Base-by-base conservation (phyloP, 345 rosid species). In the Lepidium didymum region DNA sequence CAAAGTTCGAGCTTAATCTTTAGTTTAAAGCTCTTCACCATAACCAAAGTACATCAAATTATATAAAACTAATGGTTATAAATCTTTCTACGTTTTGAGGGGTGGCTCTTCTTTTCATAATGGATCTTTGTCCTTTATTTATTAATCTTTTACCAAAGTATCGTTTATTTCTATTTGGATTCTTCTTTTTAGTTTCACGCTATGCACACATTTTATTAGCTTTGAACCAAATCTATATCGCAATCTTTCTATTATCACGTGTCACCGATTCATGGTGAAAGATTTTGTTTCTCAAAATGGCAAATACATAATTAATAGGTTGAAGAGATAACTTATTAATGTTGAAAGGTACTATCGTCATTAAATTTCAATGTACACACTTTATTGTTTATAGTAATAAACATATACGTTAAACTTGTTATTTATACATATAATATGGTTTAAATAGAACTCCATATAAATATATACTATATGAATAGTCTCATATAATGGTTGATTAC, bases 1-100 rank as follows among this genome's bases (percentile, higher is more conserved):
- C 33, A 71, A 71, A 71, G 49, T 71, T 54, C 69, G 75, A 54
- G 75, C 75, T 54, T 23, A 7, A 12, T 43, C 55, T 54, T 27
- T 70, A 62, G 69, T 53, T 71, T 62, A 62, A 71, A 53, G 49
- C 40, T 52, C 34, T 52, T 54, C 69, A 62, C 49, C 41, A 53
- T 43, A 23, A 50, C 56, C 69, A 62, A 71, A 21, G 75, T 59
- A 38, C 19, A 50, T 37, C 60, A 50, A 29, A 50, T 21, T 33
- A 3, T 61, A 64, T 64, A 64, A 36, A 49, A 62, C 40, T 53
- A 52, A 45, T 23, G 69, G 75, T 34, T 35, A 62, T 53, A 34
- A 62, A 53, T 55, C 40, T n/a, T 62, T 42, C 56, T 43, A 70
- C 55, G 75, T 70, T 62, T 69, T 49, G 67, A 59, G 56, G 56